These are phyloP conservation scores for Sporothrix dimorphospora DNA, from an alignment of 2,329 filamentous ascomycete genomes.

Conservation along the genomic window DNA sequence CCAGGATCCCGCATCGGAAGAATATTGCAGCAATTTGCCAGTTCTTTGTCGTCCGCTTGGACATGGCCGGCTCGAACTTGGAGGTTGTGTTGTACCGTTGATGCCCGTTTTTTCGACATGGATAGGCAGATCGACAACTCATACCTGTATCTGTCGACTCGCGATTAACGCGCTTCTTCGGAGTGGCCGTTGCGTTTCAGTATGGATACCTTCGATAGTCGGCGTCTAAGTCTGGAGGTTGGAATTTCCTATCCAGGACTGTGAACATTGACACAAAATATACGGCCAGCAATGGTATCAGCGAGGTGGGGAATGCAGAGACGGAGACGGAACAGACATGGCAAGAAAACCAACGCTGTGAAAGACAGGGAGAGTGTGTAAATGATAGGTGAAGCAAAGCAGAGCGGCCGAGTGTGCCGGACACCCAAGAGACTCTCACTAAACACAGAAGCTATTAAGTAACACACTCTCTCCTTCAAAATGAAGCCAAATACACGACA, in stretches of 20 bases:
- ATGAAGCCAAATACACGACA: not conserved
- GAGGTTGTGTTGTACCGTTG: not conserved
- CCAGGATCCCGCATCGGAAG: not conserved
- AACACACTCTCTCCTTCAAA: not conserved
- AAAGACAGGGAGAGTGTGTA: not conserved
- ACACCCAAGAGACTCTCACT: not conserved
- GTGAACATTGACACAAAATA: not conserved
- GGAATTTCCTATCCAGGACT: not conserved
- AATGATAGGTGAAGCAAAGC: not conserved
- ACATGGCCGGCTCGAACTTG: not conserved
- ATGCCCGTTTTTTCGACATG: not conserved
- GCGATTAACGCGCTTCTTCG: conserved; percentile 13
- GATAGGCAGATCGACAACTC: not conserved
- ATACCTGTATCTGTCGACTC: not conserved
- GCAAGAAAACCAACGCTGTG: not conserved
- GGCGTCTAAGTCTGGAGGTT: not conserved
- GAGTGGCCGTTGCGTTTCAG: not conserved
- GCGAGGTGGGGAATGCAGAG: not conserved
- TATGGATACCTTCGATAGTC: not conserved
- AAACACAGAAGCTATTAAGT: not conserved
- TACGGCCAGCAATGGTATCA: not conserved
- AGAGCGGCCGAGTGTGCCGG: not conserved
- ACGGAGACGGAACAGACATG: not conserved
- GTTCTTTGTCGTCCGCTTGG: not conserved
- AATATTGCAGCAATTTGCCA: too few relatives aligned